Evolutionary conservation across 306 rosid genomes (phyloP).

Genomic region (Gynostemma pentaphyllum): DNA sequence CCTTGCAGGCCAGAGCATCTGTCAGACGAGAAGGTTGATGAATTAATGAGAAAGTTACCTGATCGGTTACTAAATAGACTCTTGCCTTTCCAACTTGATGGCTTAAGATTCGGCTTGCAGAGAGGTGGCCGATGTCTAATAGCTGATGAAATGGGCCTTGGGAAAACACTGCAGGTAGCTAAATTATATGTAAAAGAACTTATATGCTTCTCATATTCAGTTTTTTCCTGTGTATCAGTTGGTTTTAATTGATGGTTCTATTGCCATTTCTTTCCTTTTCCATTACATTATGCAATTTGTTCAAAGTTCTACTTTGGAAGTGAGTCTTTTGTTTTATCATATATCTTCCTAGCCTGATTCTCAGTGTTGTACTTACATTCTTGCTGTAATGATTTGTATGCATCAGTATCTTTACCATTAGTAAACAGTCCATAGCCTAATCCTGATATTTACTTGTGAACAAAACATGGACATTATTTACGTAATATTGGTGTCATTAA

Average conservation of each 20-base stretch:
- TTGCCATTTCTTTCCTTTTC: neutral
- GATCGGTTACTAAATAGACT: slow-evolving; percentile 31
- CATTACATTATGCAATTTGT: neutral
- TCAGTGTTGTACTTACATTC: neutral
- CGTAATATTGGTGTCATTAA: neutral
- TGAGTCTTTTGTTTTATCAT: neutral
- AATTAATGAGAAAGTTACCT: slow-evolving; percentile 50
- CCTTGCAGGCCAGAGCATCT: slow-evolving; percentile 72
- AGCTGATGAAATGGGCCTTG: slow-evolving; percentile 96
- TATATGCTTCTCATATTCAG: slow-evolving; percentile 1
- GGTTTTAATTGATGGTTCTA: neutral
- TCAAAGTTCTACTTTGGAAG: neutral
- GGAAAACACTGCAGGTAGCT: slow-evolving; percentile 84
- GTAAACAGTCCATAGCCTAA: neutral
- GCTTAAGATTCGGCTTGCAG: slow-evolving; percentile 59
- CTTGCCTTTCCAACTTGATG: slow-evolving; percentile 82
- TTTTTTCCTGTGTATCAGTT: neutral
- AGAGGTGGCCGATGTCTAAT: slow-evolving; percentile 93
- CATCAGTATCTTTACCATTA: neutral
- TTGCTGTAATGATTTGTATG: neutral
- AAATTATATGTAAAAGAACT: neutral
- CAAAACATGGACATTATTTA: neutral
- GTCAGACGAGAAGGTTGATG: slow-evolving; percentile 54
- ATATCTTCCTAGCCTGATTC: neutral
- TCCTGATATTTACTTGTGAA: neutral